Evolutionary conservation across 345 rosid genomes (phyloP).

Genomic region (Brassica napus): Da-Ae NC_063452.1:1686001-1686500

Average conservation of each 20-base stretch:
- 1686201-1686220: constrained; percentile 63
- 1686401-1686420: too few relatives aligned
- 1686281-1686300: constrained; percentile 63
- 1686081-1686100: constrained; percentile 62
- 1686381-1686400: not conserved
- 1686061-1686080: constrained; percentile 63
- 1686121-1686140: constrained; percentile 62
- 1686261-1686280: constrained; percentile 71
- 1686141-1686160: constrained; percentile 55
- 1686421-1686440: too few relatives aligned
- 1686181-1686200: constrained; percentile 76
- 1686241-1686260: constrained; percentile 66
- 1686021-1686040: constrained; percentile 86
- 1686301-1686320: constrained; percentile 83
- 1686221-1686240: constrained; percentile 77
- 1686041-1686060: constrained; percentile 93
- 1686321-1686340: constrained; percentile 79
- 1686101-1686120: constrained; percentile 74
- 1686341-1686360: constrained; percentile 73
- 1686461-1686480: too few relatives aligned
- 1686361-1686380: constrained; percentile 6
- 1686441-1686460: too few relatives aligned
- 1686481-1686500: too few relatives aligned
- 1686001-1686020: constrained; percentile 75
- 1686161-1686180: constrained; percentile 70